Percentiles rank a stretch among this genome's conserved stretches.
These are phyloP conservation scores for Datisca glomerata DNA, from an alignment of 306 rosid genomes.

Conservation along the genomic window DNA sequence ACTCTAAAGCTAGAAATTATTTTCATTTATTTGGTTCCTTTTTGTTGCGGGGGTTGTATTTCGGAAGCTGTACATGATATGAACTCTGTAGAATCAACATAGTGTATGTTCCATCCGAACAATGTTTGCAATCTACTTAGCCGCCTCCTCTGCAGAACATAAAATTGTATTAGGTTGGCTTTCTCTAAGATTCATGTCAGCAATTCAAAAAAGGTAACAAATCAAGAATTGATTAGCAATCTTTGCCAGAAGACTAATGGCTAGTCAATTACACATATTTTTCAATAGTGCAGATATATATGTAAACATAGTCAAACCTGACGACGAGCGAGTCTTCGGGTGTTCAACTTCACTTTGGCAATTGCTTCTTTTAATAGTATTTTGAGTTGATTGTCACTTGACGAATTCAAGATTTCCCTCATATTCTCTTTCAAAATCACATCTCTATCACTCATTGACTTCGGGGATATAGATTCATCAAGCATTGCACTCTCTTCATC, in stretches of 20 bases:
- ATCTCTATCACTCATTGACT: constrained; percentile 21
- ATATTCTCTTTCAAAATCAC: constrained; percentile 27
- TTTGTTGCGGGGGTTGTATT: not conserved
- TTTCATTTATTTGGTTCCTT: no score
- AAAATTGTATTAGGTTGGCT: not conserved
- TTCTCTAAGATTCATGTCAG: no score
- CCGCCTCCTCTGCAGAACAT: constrained; percentile 53
- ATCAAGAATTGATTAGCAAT: not conserved
- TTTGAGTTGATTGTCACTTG: constrained; percentile 21
- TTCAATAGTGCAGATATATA: not conserved
- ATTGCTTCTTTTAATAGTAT: constrained; percentile 53
- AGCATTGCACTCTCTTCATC: constrained; percentile 12
- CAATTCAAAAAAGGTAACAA: no score
- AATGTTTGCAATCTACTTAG: constrained; percentile 49
- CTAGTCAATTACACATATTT: no score
- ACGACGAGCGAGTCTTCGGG: constrained; percentile 74
- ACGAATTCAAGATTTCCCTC: constrained; percentile 29
- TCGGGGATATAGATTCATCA: constrained; percentile 12
- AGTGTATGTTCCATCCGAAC: constrained; percentile 70
- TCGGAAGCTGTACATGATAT: constrained; percentile 34
- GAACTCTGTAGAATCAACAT: constrained; percentile 60
- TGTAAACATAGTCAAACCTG: constrained; percentile 41
- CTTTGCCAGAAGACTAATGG: no score
- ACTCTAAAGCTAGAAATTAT: no score
- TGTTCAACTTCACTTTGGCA: constrained; percentile 69